Evolutionary conservation across 768 basidiomycete species (phyloP).

Genomic region (Agrocybe chaxingu): DNA sequence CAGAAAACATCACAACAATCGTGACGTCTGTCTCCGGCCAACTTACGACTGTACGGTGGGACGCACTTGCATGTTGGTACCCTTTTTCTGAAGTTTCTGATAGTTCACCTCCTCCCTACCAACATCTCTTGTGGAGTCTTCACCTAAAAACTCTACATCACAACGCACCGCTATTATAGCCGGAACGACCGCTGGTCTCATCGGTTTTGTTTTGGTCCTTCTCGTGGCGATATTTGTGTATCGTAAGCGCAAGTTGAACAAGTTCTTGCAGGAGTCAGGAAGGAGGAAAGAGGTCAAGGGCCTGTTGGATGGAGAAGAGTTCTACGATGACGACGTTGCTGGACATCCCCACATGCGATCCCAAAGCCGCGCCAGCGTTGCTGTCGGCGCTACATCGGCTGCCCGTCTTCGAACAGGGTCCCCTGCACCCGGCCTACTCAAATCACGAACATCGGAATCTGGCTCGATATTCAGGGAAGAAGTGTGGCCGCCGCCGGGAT

Average conservation of each 20-base stretch:
- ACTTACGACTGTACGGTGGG: constrained; percentile 15
- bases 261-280: constrained; percentile 21
- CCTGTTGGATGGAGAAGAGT: constrained; percentile 32
- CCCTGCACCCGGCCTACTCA: constrained; percentile 33
- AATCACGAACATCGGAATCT: constrained; percentile 36
- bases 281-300: constrained; percentile 21
- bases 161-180: constrained; percentile 39
- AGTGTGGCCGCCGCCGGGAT: constrained; percentile 39
- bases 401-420: constrained; percentile 15
- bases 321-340: constrained; percentile 29
- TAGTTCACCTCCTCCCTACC: constrained; percentile 24
- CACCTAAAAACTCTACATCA: constrained; percentile 7
- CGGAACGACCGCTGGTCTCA: constrained; percentile 35
- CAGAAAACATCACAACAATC: constrained; percentile 15
- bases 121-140: constrained; percentile 25
- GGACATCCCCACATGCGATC: constrained; percentile 3
- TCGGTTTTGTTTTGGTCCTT: constrained; percentile 30
- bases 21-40: constrained; percentile 12
- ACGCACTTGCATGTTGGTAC: not conserved
- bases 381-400: not conserved
- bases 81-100: not conserved
- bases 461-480: constrained; percentile 49
- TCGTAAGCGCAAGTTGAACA: constrained; percentile 33
- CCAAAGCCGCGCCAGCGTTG: constrained; percentile 1
- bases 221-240: constrained; percentile 35